Evolutionary conservation across 768 basidiomycete species (phyloP), one percentile per base, ranked within the genome.

Genomic region (Butyriboletus loyo): DNA sequence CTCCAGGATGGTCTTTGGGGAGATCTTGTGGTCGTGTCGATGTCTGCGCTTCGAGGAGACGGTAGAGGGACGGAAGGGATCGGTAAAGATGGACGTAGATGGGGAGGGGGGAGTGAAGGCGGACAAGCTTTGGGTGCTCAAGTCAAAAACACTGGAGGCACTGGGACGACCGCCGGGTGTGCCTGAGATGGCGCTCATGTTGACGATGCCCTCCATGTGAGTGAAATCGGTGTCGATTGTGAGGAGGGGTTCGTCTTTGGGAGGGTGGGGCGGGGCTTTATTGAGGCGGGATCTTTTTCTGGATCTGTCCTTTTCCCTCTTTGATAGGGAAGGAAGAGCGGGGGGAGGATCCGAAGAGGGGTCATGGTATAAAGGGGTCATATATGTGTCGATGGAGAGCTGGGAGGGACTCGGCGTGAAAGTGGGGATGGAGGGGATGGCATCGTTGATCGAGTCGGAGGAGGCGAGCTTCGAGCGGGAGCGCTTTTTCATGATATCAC

Each of bases 191-290:
- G 54, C 21, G 61, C 43, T 15, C 53, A 48, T 17, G 62, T 92
- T 76, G 55, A 96, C 73, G 63, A 97, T 92, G 7, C 87, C 94
- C 35, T 89, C 86, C 80, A 97, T 92, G 46, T 81, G 72, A 10
- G 86, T 79, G 39, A 47, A 69, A 64, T 53, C 69, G 61, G 54
- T 72, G 60, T 56, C 60, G 47, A 55, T 64, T 46, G 14, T 52
- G 56, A 58, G 51, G 15, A 57, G 22, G 42, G 47, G 61, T 57
- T 66, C 46, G 64, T 72, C 56, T 71, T 76, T 55, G 52, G 57
- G 31, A 34, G 54, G 49, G 36, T 49, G 15, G 2, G 61, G 54
- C 15, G 52, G 58, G 32, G 68, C 44, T 39, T 55, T 66, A 31
- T 63, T 67, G 32, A 66, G 59, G 24, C 55, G 65, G 50, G 40